Percentiles rank a stretch among this genome's conserved stretches.
These are phyloP conservation scores for Kodamaea arcana DNA, from an alignment of 1,139 yeast species.

Conservation along the genomic window DNA sequence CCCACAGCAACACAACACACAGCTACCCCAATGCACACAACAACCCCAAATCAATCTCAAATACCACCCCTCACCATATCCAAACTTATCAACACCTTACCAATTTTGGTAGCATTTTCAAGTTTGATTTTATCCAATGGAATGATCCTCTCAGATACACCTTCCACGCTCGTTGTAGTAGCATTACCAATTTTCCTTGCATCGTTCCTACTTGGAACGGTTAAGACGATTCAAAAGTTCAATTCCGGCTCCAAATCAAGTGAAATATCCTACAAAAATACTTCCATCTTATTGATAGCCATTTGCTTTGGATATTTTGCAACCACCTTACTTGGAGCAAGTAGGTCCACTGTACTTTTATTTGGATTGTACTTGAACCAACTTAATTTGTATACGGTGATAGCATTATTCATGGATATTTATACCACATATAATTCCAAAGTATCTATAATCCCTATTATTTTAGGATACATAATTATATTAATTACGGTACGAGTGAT, in stretches of 20 bases:
- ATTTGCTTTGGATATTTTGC: slow-evolving; percentile 12
- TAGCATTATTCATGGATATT: slow-evolving; percentile 21
- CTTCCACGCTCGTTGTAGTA: neutral
- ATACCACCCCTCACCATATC: slow-evolving; percentile 7
- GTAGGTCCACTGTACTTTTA: slow-evolving; percentile 20
- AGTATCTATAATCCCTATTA: slow-evolving; percentile 8
- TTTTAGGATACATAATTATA: slow-evolving; percentile 18
- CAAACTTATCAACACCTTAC: slow-evolving; percentile 22
- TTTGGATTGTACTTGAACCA: slow-evolving; percentile 27
- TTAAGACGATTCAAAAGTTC: slow-evolving; percentile 11
- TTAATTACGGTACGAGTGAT: slow-evolving; percentile 15
- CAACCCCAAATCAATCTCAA: too few species aligned
- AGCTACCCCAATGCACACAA: too few species aligned
- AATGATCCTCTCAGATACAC: slow-evolving; percentile 11
- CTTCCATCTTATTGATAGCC: slow-evolving; percentile 13
- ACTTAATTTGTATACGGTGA: slow-evolving; percentile 24
- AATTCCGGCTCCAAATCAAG: slow-evolving; percentile 2
- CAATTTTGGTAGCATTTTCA: slow-evolving; percentile 26
- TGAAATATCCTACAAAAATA: slow-evolving; percentile 1
- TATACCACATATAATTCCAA: slow-evolving; percentile 11
- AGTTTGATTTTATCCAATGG: slow-evolving; percentile 22
- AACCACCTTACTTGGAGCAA: slow-evolving; percentile 18
- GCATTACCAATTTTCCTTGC: slow-evolving; percentile 11
- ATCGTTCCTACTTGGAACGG: slow-evolving; percentile 13
- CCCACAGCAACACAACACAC: too few species aligned